Percentiles rank a stretch among this genome's conserved stretches.
Conservation (phyloP, 305 asterid genomes). For the Fraxinus sp. region DNA sequence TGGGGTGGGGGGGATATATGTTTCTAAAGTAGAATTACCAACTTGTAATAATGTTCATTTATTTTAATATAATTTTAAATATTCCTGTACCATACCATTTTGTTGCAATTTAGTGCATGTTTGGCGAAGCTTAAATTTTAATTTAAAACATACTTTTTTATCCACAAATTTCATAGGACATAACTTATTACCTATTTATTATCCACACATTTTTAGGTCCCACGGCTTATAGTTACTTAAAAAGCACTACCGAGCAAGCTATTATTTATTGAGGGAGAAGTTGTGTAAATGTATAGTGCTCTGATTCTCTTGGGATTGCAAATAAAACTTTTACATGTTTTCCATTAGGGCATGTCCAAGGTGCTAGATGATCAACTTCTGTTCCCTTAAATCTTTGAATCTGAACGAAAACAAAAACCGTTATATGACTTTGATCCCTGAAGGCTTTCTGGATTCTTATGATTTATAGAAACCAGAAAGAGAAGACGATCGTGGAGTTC, state of each 20-base stretch:
- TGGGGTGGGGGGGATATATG: neutral
- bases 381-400: neutral
- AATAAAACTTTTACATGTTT: neutral
- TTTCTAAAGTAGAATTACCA: neutral
- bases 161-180: neutral
- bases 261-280: neutral
- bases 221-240: neutral
- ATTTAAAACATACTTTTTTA: neutral
- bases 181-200: neutral
- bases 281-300: neutral
- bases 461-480: neutral
- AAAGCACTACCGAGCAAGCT: neutral
- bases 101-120: neutral
- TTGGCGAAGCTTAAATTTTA: neutral
- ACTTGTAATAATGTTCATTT: neutral
- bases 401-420: neutral
- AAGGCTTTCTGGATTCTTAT: constrained; percentile 8
- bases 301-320: neutral
- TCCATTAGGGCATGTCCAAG: constrained; percentile 3
- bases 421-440: neutral
- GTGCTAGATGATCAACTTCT: neutral
- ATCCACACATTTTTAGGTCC: neutral
- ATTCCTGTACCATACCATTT: neutral
- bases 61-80: neutral
- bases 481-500: neutral